phyloP scores from a whole-genome alignment of 164 flowering plant species.

The Chimonanthus salicifolius region DNA sequence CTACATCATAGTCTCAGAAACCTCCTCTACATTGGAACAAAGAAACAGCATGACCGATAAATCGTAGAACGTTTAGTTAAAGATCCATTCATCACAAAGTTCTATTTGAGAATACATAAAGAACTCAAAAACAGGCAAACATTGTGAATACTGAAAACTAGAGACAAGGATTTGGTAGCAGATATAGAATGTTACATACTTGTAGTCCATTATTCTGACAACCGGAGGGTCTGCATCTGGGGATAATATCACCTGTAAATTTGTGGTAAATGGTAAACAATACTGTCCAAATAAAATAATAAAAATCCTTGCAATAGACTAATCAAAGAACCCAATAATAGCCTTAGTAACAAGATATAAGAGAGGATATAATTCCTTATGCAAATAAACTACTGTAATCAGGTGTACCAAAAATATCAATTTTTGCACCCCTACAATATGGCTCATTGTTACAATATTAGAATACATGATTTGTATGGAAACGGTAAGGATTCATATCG shows the following conservation, averaged over 20 bases:
- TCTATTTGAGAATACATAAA: neutral
- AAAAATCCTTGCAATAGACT: neutral
- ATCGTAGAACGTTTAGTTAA: neutral
- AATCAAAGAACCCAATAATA: neutral
- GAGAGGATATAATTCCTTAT: too few species aligned
- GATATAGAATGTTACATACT: conserved; percentile 35
- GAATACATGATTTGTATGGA: too few species aligned
- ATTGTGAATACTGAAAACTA: neutral
- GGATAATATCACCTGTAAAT: conserved; percentile 70
- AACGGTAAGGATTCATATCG: too few species aligned
- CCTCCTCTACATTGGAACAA: neutral
- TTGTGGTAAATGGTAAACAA: neutral
- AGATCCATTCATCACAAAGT: neutral
- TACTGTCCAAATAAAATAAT: neutral
- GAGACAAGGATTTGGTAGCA: neutral
- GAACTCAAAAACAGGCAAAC: neutral
- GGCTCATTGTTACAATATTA: neutral
- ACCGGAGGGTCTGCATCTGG: conserved; percentile 97
- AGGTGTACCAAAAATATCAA: neutral
- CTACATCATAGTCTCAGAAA: neutral
- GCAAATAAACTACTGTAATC: too few species aligned
- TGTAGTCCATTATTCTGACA: conserved; percentile 84
- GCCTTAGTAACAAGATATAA: neutral
- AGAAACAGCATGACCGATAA: neutral
- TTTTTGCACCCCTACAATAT: neutral